phyloP scores from a whole-genome alignment of 2,329 filamentous ascomycete genomes.

The Aureobasidium sp. region DNA sequence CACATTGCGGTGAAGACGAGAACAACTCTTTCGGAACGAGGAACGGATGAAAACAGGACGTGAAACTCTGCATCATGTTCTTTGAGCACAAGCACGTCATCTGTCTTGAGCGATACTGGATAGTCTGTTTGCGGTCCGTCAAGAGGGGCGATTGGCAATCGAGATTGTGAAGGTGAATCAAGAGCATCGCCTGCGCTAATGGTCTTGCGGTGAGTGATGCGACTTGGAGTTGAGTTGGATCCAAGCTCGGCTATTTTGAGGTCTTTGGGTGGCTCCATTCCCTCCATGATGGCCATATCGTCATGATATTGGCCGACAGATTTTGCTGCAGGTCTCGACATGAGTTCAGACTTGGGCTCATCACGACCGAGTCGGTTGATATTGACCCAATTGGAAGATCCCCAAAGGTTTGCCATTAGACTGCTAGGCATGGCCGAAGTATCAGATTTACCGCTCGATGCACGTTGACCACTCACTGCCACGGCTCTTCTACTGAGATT shows the following conservation, averaged over 20 bases:
- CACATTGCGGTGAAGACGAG: slow-evolving; percentile 91
- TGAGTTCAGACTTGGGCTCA: slow-evolving; percentile 31
- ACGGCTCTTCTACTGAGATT: slow-evolving; percentile 82
- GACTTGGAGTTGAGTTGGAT: slow-evolving; percentile 16
- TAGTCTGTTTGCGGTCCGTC: slow-evolving; percentile 67
- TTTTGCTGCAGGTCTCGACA: slow-evolving; percentile 4
- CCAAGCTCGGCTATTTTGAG: slow-evolving; percentile 14
- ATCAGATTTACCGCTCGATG: slow-evolving; percentile 48
- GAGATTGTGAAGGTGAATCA: slow-evolving; percentile 3
- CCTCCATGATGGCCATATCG: slow-evolving; percentile 25
- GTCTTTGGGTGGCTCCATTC: slow-evolving; percentile 13
- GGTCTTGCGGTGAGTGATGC: slow-evolving; percentile 43
- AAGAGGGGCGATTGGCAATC: slow-evolving; percentile 17
- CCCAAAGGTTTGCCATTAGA: slow-evolving; percentile 90
- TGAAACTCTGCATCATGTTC: slow-evolving; percentile 91
- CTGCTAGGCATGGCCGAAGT: slow-evolving; percentile 70
- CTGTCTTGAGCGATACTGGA: slow-evolving; percentile 65
- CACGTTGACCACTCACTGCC: slow-evolving; percentile 67
- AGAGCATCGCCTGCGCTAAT: slow-evolving; percentile 31
- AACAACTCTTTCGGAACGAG: slow-evolving; percentile 70
- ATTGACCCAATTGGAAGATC: slow-evolving; percentile 72
- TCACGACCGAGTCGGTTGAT: slow-evolving; percentile 53
- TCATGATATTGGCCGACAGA: slow-evolving; percentile 17
- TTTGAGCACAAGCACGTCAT: slow-evolving; percentile 64
- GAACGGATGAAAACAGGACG: slow-evolving; percentile 76